phyloP scores from a whole-genome alignment of 192 early-diverging fungal genomes.

The Coemansia sp. region DNA sequence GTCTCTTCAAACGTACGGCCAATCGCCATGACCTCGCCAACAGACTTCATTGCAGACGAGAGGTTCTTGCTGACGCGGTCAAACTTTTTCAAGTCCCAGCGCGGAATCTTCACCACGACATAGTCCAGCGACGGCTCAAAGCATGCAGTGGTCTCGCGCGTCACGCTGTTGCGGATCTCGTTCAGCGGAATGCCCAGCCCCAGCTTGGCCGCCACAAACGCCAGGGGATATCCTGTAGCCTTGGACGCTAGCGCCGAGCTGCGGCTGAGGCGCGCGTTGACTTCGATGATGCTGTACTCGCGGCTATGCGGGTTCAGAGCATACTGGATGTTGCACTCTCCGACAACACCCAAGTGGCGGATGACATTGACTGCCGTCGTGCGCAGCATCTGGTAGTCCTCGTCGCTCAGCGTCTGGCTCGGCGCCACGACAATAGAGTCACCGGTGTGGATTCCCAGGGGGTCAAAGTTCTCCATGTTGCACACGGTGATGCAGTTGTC shows the following conservation, averaged over 20 bases:
- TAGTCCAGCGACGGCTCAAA: slow-evolving; percentile 98
- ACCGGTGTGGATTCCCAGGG: slow-evolving; percentile 98
- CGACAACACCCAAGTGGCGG: slow-evolving; percentile 96
- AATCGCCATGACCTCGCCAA: slow-evolving; percentile 98
- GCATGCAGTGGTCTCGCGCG: slow-evolving; percentile 92
- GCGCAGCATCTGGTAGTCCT: slow-evolving; percentile 98
- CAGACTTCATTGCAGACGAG: slow-evolving; percentile 92
- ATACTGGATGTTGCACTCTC: slow-evolving; percentile 99
- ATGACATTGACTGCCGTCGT: slow-evolving; percentile 95
- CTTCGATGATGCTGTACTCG: slow-evolving; percentile 99
- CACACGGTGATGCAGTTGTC: slow-evolving; percentile 99
- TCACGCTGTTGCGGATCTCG: slow-evolving; percentile 92
- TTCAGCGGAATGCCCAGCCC: slow-evolving; percentile 90
- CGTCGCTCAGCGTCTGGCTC: slow-evolving; percentile 93
- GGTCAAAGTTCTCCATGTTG: slow-evolving; percentile 99
- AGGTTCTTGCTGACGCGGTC: slow-evolving; percentile 86
- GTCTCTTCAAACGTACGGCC: slow-evolving; percentile 97
- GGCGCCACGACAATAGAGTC: slow-evolving; percentile 99
- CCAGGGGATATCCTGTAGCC: slow-evolving; percentile 97
- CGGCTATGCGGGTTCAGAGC: slow-evolving; percentile 90
- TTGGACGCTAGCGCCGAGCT: slow-evolving; percentile 93
- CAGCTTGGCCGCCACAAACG: slow-evolving; percentile 97
- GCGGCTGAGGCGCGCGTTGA: slow-evolving; percentile 94
- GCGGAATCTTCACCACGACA: slow-evolving; percentile 77
- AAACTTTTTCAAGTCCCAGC: slow-evolving; percentile 97